Base-by-base conservation (phyloP, 176 grass and related monocot species). In the Aegilops umbellulata region DNA sequence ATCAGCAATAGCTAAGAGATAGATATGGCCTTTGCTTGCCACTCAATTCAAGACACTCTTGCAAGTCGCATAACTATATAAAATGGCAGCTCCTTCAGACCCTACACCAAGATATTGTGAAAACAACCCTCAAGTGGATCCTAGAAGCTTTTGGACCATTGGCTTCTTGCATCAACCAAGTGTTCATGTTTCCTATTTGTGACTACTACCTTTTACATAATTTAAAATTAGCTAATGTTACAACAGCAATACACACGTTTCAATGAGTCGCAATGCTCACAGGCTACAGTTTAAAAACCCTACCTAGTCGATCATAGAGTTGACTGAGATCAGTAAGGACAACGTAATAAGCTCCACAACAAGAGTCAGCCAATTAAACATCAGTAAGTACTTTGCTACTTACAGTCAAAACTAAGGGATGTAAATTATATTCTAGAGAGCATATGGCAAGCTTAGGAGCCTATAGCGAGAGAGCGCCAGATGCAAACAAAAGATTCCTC, bases 401-500 rank as follows among this genome's bases (percentile, higher is more conserved):
- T 36, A 36, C 42, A 29, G 74, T 31, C 55, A 79, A 78, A 86
- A 83, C 72, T 29, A 65, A 86, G 36, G 64, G 42, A 34, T 79
- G 5, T 17, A 5, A 51, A 51, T 0, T 79, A 32, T 86, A 84
- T 74, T 75, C 68, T 84, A 84, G 27, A 69, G 26, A 39, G 74
- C 20, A 80, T 67, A 84, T 35, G 53, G 36, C 62, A 76, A 84
- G 47, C 10, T 87, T 81, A 89, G 1, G 75, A 91, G 65, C 31
- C 76, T 42, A 88, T 42, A 88, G 75, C 6, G 86, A 91, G 83
- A 95, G 92, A 11, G 88, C 90, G 44, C 97, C 93, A 4, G 97
- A 86, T 10, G 94, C 94, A 90, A 98, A 95, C 24, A 98, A 76
- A 86, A 98, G 97, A 89, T 98, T 98, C 83, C 97, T 94, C 69